Evolutionary conservation across 306 rosid genomes (phyloP).

Genomic region (cucumber (Cucumis sativus)): DNA sequence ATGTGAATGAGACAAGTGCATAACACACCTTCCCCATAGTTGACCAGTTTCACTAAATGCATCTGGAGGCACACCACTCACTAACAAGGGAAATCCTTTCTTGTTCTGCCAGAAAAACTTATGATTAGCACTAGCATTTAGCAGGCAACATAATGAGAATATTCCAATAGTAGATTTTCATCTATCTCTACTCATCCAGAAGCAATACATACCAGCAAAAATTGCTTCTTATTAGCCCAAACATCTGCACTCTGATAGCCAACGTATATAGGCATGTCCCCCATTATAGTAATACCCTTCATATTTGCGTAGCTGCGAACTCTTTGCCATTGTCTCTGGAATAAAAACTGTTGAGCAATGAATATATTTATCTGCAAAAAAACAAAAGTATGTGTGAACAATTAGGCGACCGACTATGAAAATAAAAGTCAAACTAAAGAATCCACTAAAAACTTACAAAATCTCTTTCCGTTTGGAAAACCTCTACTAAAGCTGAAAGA

Average conservation of each 20-base stretch:
- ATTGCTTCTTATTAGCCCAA: slow-evolving; percentile 90
- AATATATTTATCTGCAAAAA: slow-evolving; percentile 62
- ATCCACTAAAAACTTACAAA: slow-evolving; percentile 53
- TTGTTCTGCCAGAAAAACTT: slow-evolving; percentile 43
- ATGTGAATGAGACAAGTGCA: background rate
- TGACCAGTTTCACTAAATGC: slow-evolving; percentile 96
- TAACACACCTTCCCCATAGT: slow-evolving; percentile 81
- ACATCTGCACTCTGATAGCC: slow-evolving; percentile 99
- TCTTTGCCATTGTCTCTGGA: slow-evolving; percentile 95
- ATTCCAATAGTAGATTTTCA: slow-evolving; percentile 9
- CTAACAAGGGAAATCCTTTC: slow-evolving; percentile 78
- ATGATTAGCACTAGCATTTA: slow-evolving; percentile 3
- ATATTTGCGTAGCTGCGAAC: slow-evolving; percentile 57
- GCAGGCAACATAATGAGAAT: background rate
- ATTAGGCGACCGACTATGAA: slow-evolving; percentile 15
- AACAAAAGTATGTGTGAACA: slow-evolving; percentile 14
- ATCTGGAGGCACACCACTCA: slow-evolving; percentile 95
- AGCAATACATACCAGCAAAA: slow-evolving; percentile 51
- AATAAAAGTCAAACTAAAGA: slow-evolving; percentile 15
- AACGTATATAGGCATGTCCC: slow-evolving; percentile 98
- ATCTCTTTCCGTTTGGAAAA: slow-evolving; percentile 48
- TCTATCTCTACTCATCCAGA: slow-evolving; percentile 9
- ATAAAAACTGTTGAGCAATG: slow-evolving; percentile 80
- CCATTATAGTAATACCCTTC: slow-evolving; percentile 79
- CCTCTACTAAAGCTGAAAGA: slow-evolving; percentile 69